Evolutionary conservation across 2,329 filamentous ascomycete species (phyloP).

Genomic region (Colletotrichum tanaceti): DNA sequence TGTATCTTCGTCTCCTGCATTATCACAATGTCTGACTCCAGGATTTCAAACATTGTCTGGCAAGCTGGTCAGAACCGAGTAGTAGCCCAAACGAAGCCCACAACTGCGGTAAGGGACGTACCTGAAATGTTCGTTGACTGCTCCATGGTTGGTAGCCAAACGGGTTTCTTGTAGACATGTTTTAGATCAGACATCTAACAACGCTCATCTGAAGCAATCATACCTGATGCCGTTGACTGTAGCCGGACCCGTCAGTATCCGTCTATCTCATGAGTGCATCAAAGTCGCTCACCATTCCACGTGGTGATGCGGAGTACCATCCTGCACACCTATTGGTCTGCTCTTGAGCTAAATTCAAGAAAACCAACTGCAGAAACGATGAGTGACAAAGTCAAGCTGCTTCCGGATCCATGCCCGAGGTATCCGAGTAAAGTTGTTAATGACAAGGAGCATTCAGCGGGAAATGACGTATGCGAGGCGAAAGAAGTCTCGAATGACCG

Average conservation of each 20-base stretch:
- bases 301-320: slow-evolving; percentile 86
- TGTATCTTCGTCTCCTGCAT: slow-evolving; percentile 99
- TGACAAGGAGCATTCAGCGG: background rate
- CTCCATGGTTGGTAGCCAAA: slow-evolving; percentile 89
- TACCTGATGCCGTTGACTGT: slow-evolving; percentile 84
- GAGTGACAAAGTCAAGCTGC: slow-evolving; percentile 13
- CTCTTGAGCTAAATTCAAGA: background rate
- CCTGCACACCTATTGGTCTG: slow-evolving; percentile 40
- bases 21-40: slow-evolving; percentile 92
- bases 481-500: background rate
- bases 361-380: background rate
- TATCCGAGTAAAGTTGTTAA: background rate
- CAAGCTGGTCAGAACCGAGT: slow-evolving; percentile 15
- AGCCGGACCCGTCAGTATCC: slow-evolving; percentile 43
- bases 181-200: background rate
- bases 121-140: slow-evolving; percentile 75
- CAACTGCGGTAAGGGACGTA: slow-evolving; percentile 46
- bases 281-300: slow-evolving; percentile 76
- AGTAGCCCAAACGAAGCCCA: background rate
- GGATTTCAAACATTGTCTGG: slow-evolving; percentile 91
- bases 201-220: background rate
- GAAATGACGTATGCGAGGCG: background rate
- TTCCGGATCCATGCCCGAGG: slow-evolving; percentile 10
- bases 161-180: slow-evolving; percentile 69
- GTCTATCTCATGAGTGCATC: background rate